These are phyloP conservation scores for Diaporthe helianthi DNA, from an alignment of 2,329 filamentous ascomycete genomes.

Conservation along the genomic window DNA sequence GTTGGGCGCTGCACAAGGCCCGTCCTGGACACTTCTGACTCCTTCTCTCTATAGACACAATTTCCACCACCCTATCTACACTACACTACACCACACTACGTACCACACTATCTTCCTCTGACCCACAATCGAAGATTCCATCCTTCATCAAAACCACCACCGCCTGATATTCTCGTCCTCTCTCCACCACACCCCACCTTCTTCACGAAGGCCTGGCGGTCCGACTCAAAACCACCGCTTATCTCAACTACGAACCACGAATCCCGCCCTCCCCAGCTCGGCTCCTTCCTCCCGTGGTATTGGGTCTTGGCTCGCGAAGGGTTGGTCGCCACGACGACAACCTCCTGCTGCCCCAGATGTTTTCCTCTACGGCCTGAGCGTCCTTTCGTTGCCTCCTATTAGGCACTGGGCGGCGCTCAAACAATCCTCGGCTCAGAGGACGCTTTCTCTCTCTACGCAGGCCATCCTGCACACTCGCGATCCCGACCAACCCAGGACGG, in stretches of 20 bases:
- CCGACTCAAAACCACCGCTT: not conserved
- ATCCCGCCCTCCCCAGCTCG: not conserved
- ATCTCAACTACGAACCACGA: not conserved
- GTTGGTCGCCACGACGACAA: slow-evolving; percentile 24
- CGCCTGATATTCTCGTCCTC: slow-evolving; percentile 16
- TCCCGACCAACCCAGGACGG: not conserved
- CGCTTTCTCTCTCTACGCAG: no score
- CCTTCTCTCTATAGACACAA: slow-evolving; percentile 20
- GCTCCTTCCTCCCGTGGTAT: slow-evolving; percentile 18
- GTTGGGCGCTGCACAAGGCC: not conserved
- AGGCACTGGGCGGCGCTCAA: slow-evolving; percentile 26
- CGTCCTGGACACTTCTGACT: slow-evolving; percentile 6
- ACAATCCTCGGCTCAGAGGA: not conserved
- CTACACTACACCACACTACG: slow-evolving; percentile 12
- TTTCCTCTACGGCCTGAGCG: slow-evolving; percentile 21
- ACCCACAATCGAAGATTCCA: slow-evolving; percentile 34
- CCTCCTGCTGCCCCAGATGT: slow-evolving; percentile 27
- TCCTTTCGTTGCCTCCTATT: slow-evolving; percentile 20
- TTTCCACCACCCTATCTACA: slow-evolving; percentile 11
- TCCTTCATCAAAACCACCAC: slow-evolving; percentile 25
- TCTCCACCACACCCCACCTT: slow-evolving; percentile 30
- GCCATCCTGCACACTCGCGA: not conserved
- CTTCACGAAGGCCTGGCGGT: slow-evolving; percentile 32
- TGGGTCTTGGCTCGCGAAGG: slow-evolving; percentile 26
- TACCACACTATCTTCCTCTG: slow-evolving; percentile 8